Evolutionary conservation across 495 filamentous ascomycete genomes (phyloP).

Genomic region (Pyrenula aspistea): DNA sequence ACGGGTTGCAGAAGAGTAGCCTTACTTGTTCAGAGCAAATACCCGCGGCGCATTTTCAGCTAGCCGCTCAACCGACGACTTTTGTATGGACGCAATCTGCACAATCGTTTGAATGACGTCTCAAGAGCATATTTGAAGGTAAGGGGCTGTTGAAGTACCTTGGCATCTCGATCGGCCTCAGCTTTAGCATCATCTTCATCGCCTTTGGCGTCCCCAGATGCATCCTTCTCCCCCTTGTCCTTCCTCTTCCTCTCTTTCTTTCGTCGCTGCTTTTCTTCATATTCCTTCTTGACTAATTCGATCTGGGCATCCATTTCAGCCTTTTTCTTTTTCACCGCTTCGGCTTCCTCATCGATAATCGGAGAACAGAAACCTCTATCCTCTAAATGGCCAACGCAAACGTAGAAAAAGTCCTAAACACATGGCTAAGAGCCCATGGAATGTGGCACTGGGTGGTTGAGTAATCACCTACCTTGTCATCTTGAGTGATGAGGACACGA

Average conservation of each 20-base stretch:
- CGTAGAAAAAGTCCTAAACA: constrained; percentile 81
- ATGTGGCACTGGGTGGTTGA: not conserved
- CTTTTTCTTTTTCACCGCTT: constrained; percentile 52
- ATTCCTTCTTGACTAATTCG: constrained; percentile 71
- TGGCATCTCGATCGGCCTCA: constrained; percentile 46
- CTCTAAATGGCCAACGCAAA: constrained; percentile 74
- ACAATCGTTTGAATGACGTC: no score
- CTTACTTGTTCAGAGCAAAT: constrained; percentile 77
- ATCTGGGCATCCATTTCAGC: constrained; percentile 60
- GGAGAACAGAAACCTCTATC: constrained; percentile 73
- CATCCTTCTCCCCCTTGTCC: constrained; percentile 35
- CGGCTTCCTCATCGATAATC: constrained; percentile 63
- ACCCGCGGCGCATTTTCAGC: constrained; percentile 50
- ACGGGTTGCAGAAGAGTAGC: constrained; percentile 1
- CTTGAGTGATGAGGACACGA: constrained; percentile 77
- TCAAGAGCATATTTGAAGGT: not conserved
- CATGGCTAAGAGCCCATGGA: not conserved
- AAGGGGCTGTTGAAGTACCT: constrained; percentile 18
- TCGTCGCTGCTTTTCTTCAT: constrained; percentile 57
- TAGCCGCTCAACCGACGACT: constrained; percentile 16
- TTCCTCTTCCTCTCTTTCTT: constrained; percentile 46
- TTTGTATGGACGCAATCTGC: constrained; percentile 28
- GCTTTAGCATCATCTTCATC: constrained; percentile 31
- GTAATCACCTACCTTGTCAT: constrained; percentile 59
- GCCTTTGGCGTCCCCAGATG: constrained; percentile 34